Evolutionary conservation across 2,329 filamentous ascomycete species (phyloP).

Genomic region (Colletotrichum melonis): DNA sequence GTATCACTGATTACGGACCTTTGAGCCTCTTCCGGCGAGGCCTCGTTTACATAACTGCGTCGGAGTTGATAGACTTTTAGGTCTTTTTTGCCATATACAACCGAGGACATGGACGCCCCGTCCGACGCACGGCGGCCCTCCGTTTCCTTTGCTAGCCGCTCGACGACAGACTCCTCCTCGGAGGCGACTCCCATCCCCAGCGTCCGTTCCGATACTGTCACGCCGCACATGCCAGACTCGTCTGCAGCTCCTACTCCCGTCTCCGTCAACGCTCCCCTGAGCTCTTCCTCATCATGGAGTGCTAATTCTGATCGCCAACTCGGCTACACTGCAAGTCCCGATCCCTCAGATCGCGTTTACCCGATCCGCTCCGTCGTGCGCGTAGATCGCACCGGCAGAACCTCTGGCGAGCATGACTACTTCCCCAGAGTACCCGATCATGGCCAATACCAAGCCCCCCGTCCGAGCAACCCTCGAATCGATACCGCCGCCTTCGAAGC

Average conservation of each 20-base stretch:
- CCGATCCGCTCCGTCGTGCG: conserved; percentile 85
- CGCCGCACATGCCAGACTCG: neutral
- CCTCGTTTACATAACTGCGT: conserved; percentile 16
- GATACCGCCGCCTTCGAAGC: conserved; percentile 44
- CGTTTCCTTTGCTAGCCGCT: conserved; percentile 14
- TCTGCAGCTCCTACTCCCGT: neutral
- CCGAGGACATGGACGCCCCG: conserved; percentile 18
- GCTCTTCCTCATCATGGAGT: conserved; percentile 54
- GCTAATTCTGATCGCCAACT: conserved; percentile 54
- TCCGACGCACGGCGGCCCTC: conserved; percentile 23
- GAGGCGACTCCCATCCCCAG: conserved; percentile 28
- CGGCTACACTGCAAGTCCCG: conserved; percentile 45
- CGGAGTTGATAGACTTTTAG: conserved; percentile 18
- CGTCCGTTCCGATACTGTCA: neutral
- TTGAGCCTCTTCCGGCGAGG: conserved; percentile 26
- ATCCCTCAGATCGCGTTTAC: conserved; percentile 73
- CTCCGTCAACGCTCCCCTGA: conserved; percentile 38
- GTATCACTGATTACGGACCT: conserved; percentile 16
- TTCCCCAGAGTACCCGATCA: conserved; percentile 48
- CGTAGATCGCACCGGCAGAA: conserved; percentile 67
- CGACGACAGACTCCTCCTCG: conserved; percentile 14
- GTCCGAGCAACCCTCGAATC: conserved; percentile 43
- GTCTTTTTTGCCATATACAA: conserved; percentile 9
- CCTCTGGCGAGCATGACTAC: conserved; percentile 51
- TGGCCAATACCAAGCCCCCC: conserved; percentile 44